Evolutionary conservation across 129 eudicot genomes (phyloP).

Genomic region (Glebionis coronaria): DNA sequence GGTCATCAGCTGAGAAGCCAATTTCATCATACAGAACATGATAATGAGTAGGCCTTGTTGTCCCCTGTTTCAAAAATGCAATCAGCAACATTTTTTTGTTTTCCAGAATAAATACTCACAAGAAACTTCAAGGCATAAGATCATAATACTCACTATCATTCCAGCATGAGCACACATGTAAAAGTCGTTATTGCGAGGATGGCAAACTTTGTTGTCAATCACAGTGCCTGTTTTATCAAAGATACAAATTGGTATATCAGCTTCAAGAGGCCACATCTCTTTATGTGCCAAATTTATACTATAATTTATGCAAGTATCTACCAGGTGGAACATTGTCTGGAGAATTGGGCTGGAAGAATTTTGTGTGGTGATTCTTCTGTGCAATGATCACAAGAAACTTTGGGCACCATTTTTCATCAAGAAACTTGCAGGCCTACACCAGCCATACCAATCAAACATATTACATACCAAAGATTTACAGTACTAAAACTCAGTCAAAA

Average conservation of each 20-base stretch:
- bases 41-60: slow-evolving; percentile 81
- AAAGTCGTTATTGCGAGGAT: slow-evolving; percentile 64
- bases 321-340: slow-evolving; percentile 94
- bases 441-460: not conserved
- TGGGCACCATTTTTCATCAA: slow-evolving; percentile 68
- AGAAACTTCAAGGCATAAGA: not conserved
- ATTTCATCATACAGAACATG: slow-evolving; percentile 70
- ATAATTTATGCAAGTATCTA: slow-evolving; percentile 7
- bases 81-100: not conserved
- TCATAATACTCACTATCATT: slow-evolving; percentile 57
- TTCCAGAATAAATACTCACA: not conserved
- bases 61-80: slow-evolving; percentile 50
- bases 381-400: slow-evolving; percentile 73
- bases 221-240: slow-evolving; percentile 51
- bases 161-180: slow-evolving; percentile 86
- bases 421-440: slow-evolving; percentile 59
- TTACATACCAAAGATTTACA: not conserved
- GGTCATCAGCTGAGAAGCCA: slow-evolving; percentile 69
- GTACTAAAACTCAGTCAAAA: not conserved
- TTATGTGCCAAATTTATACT: not conserved
- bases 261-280: not conserved
- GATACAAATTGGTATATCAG: not conserved
- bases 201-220: slow-evolving; percentile 70
- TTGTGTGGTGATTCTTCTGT: slow-evolving; percentile 86
- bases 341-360: slow-evolving; percentile 57